Base-by-base conservation (phyloP, 2,329 filamentous ascomycete species). In the Penicillium hordei region DNA sequence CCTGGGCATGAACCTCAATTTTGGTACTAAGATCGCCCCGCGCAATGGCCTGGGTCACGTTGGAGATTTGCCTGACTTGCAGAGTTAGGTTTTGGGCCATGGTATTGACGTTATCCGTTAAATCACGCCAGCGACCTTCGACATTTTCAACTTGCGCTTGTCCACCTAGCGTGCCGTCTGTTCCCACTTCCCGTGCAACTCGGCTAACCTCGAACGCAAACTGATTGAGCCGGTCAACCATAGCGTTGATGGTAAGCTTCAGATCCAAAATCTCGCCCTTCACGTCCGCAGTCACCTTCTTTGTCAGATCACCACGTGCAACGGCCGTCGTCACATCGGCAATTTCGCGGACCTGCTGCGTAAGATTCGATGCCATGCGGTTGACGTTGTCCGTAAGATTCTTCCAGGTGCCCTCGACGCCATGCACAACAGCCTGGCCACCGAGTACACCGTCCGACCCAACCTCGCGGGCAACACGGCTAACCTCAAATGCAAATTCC, bases 351-450 rank as follows among this genome's bases (percentile, higher is more conserved):
- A 97, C 93, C 79, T 97, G 93, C 10, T 93, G 94, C 1, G 93
- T 97, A 65, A 97, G 79, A 75, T 97, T 97, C 82, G 93, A 93
- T 70, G 93, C 93, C 93, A 97, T 97, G 67, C 91, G 88, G 76
- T 97, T 97, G 75, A 97, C 93, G 59, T 91, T 92, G 70, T 92
- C 89, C 5, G 93, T 97, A 59, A 97, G 81, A 71, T 96, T 91
- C 70, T 91, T 90, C 93, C 93, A 97, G 48, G 93, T 96, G 60
- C 93, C 93, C 75, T 95, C 89, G 19, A 97, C 93, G 70, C 95
- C 92, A 71, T 96, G 92, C 1, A 97, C 90, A 23, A 91, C 93
- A 40, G 93, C 93, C 74, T 97, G 93, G 7, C 93, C 93, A 71
- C 93, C 93, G 13, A 97, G 83, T 61, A 91, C 86, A 62, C 93